Conservation (phyloP, 805 yeast genomes). For the Metschnikowia anglica region DNA sequence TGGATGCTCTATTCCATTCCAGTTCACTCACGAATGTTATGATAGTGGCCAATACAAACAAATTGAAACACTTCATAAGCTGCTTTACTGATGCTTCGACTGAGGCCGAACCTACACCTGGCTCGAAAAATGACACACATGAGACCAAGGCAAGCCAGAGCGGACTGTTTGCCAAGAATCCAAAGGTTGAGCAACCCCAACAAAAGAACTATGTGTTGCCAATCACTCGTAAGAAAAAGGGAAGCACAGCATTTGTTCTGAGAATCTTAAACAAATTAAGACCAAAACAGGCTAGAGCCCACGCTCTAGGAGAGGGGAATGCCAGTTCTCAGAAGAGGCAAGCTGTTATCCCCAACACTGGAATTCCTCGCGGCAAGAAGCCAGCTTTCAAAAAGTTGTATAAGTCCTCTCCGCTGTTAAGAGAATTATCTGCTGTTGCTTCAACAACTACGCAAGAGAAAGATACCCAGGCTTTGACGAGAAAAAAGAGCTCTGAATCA, state of each 20-base stretch:
- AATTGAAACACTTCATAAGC: slow-evolving; percentile 2
- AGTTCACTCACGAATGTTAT: slow-evolving; percentile 22
- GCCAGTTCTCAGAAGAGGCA: not conserved
- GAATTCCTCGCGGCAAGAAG: slow-evolving; percentile 28
- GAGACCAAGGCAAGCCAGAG: not conserved
- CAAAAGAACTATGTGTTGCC: too few relatives aligned
- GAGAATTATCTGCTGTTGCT: slow-evolving; percentile 12
- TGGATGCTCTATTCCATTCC: slow-evolving; percentile 26
- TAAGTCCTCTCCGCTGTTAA: slow-evolving; percentile 27
- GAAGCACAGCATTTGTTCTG: not conserved
- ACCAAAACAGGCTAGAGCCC: not conserved
- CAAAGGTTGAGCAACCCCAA: not conserved
- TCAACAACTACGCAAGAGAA: slow-evolving; percentile 6
- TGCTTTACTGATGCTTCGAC: not conserved
- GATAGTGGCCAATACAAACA: slow-evolving; percentile 5
- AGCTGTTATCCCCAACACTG: slow-evolving; percentile 19
- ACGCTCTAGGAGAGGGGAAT: not conserved
- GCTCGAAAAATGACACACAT: not conserved
- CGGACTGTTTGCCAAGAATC: not conserved
- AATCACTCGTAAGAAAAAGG: not conserved
- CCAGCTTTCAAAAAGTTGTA: slow-evolving; percentile 23
- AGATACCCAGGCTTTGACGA: not conserved
- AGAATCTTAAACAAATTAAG: slow-evolving; percentile 1
- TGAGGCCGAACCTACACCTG: not conserved
- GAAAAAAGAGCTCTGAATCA: not conserved